Base-by-base conservation (phyloP, 768 basidiomycete genomes). In the Lactarius sp. region DNA sequence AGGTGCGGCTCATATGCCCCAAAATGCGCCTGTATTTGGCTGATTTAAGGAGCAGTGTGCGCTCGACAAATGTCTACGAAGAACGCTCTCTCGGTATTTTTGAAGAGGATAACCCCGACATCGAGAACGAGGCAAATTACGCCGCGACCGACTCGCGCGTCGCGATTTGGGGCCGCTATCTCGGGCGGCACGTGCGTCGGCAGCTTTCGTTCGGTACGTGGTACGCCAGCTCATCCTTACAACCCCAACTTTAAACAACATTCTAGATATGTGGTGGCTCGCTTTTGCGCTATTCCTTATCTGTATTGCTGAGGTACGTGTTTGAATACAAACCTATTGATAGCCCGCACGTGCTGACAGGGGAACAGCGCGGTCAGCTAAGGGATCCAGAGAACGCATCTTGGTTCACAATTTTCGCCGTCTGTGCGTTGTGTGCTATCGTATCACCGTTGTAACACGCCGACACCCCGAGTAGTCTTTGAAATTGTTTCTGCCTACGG, bases 21-120 rank as follows among this genome's bases (percentile, higher is more conserved):
- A 27, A 47, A 39, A 10, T 22, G n/a, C 37, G 36, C 16, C 13
- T 37, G 16, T 58, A 13, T 27, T 7, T 41, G 22, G 39, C 20
- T 27, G 39, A 55, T 27, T 42, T 14, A 10, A 4, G 14, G 37
- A 52, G 18, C 62, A 76, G 75, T 64, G 80, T 85, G 14, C 81
- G 83, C 20, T 71, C 79, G 14, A 71, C 75, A 42, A 77, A 77
- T 63, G 77, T 77, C 0, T 83, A 85, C 71, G 84, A 85, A 65
- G 82, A 84, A 66, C 73, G 75, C 46, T 81, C 80, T 20, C 71
- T 85, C 46, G 80, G 81, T 27, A 69, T 81, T 18, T 80, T 77
- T 67, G 75, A 76, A n/a, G 72, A 75, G 14, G 71, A 75, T 14
- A 71, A 74, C 1, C 41, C 55, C 52, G 62, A 68, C 59, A 65